Conservation (phyloP, 2,329 filamentous ascomycete genomes). For the Colletotrichum acutatum region DNA sequence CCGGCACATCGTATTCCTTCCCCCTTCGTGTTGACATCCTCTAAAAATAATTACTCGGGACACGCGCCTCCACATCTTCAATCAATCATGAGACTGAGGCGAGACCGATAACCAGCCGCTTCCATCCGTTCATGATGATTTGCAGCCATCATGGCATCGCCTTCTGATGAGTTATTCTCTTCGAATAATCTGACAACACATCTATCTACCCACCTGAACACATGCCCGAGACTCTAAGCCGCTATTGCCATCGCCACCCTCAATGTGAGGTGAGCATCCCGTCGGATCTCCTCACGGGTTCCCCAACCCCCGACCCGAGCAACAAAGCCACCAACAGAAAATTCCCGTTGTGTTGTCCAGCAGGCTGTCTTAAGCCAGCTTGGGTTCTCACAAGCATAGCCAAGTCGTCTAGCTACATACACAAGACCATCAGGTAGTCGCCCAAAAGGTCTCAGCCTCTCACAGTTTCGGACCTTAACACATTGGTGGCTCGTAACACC, state of each 20-base stretch:
- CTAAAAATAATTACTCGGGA: constrained; percentile 30
- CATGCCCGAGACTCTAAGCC: not conserved
- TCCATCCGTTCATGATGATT: constrained; percentile 1
- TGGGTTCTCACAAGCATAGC: not conserved
- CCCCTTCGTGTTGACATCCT: constrained; percentile 30
- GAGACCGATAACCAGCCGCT: constrained; percentile 12
- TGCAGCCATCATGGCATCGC: not conserved
- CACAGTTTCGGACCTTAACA: not conserved
- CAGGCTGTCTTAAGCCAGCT: not conserved
- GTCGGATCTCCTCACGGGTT: constrained; percentile 3
- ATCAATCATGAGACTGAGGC: constrained; percentile 23
- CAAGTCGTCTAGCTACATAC: not conserved
- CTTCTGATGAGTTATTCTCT: not conserved
- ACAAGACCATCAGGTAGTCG: not conserved
- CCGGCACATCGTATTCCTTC: constrained; percentile 30
- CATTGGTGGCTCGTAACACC: not conserved
- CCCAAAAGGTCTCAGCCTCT: not conserved
- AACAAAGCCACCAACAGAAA: not conserved
- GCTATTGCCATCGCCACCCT: not conserved
- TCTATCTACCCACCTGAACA: too few relatives aligned
- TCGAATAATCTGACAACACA: not conserved
- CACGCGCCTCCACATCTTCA: constrained; percentile 30
- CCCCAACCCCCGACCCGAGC: not conserved
- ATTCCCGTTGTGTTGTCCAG: not conserved
- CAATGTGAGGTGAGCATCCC: not conserved